Evolutionary conservation across 768 basidiomycete genomes (phyloP), one percentile per base, ranked within the genome.

Genomic region (Boletus pseudo-olivaceus): DNA sequence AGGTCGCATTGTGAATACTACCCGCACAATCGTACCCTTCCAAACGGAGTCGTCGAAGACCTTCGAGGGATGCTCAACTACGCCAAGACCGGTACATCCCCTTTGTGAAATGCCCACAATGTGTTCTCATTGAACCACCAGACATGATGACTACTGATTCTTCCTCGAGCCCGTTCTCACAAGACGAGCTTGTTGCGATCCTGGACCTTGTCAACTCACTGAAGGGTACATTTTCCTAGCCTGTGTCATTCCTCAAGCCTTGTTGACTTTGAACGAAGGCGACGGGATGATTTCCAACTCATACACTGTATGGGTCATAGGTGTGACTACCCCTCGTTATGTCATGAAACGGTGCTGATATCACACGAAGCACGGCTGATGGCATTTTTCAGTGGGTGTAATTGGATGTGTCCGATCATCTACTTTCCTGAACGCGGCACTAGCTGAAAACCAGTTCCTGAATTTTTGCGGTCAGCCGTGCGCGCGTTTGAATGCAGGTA

Each of bases 1-100:
- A 61, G 61, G 61, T 37, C 56, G 6, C 61, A 59, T 27, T 62
- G 60, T 15, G 60, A 61, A 48, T 62, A 48, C 42, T 59, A 62
- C 11, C 56, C 51, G 1, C 45, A 62, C 9, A 37, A 38, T 30
- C 42, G 42, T 20, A 50, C 30, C 6, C 56, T 59, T 41, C 51
- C 55, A 1, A 37, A 48, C 9, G 19, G 20, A 20, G 49, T 49
- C 17, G 45, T 61, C 8, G 51, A 44, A 37, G 38, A 45, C 14
- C 51, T 61, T 7, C 50, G 52, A 46, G 23, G 23, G 23, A 23
- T 23, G 23, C 23, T 23, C 23, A 23, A 23, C 4, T 23, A 23
- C 4, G 23, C 52, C 33, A 54, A 34, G 39, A 62, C 51, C 1
- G 60, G 60, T 62, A 30, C 26, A 27, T 30, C 8, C 14, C 11